Conservation (phyloP, 1,284 basidiomycete genomes). For the Leccinum brunneo-olivaceum region DNA sequence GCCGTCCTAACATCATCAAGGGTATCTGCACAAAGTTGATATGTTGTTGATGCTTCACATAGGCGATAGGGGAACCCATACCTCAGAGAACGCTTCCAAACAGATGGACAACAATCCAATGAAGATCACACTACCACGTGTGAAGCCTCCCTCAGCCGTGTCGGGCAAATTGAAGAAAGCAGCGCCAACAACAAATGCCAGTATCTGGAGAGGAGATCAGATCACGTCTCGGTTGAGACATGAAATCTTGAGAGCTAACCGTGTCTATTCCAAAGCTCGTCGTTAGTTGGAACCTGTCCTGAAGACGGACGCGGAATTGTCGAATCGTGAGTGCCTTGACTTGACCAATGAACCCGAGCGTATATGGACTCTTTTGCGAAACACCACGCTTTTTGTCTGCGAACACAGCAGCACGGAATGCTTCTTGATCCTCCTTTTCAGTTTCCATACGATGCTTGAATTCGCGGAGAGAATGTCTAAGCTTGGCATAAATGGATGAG, state of each 20-base stretch:
- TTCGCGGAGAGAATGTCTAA: conserved; percentile 48
- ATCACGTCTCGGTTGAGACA: not conserved
- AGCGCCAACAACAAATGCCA: conserved; percentile 74
- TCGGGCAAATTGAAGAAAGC: conserved; percentile 69
- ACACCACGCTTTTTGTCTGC: conserved; percentile 82
- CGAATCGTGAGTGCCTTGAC: conserved; percentile 67
- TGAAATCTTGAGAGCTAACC: conserved; percentile 33
- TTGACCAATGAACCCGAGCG: conserved; percentile 73
- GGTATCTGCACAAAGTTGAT: conserved; percentile 39
- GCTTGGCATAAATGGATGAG: conserved; percentile 45
- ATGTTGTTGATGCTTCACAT: not conserved
- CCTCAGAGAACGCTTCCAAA: conserved; percentile 74
- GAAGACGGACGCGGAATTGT: conserved; percentile 71
- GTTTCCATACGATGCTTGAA: conserved; percentile 64
- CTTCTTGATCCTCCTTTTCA: conserved; percentile 62
- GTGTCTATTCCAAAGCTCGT: conserved; percentile 60
- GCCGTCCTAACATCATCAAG: conserved; percentile 69
- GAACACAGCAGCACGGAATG: conserved; percentile 70
- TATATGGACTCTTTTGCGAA: conserved; percentile 82
- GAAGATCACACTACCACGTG: conserved; percentile 82
- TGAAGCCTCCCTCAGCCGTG: conserved; percentile 78
- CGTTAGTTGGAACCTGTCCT: conserved; percentile 78
- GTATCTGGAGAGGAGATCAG: conserved; percentile 16
- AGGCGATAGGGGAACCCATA: conserved; percentile 26
- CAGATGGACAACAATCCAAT: conserved; percentile 65